Evolutionary conservation across 345 rosid species (phyloP).

Genomic region (Psidium guajava): DNA sequence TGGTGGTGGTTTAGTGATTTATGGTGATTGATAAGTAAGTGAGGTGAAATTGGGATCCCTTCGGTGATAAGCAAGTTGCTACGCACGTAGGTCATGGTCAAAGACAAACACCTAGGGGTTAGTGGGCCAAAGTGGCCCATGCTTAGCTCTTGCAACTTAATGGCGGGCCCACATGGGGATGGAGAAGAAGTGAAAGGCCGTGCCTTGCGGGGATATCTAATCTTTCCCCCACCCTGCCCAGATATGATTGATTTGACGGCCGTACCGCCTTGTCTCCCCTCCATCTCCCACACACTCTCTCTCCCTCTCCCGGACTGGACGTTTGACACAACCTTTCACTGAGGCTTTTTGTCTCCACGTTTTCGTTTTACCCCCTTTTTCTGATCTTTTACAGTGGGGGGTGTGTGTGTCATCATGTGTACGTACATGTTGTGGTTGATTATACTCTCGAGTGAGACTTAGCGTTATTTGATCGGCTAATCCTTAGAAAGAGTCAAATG

Average conservation of each 20-base stretch:
- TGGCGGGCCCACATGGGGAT: not conserved
- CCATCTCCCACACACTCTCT: constrained; percentile 3
- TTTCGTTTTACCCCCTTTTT: not conserved
- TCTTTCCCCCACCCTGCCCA: not conserved
- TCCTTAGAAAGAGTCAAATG: too few species aligned
- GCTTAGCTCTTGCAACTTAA: not conserved
- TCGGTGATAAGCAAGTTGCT: not conserved
- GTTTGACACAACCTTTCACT: constrained; percentile 9
- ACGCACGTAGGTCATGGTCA: not conserved
- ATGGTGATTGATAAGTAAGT: not conserved
- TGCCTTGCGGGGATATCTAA: not conserved
- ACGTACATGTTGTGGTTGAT: not conserved
- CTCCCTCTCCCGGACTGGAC: constrained; percentile 1
- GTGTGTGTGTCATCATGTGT: not conserved
- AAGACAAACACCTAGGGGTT: not conserved
- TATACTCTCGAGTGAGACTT: not conserved
- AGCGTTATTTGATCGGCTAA: too few species aligned
- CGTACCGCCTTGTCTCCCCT: not conserved
- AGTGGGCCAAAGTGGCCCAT: not conserved
- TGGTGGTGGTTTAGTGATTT: not conserved
- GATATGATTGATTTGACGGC: constrained; percentile 10
- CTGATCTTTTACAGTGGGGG: not conserved
- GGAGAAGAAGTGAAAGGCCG: not conserved
- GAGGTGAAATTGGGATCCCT: not conserved
- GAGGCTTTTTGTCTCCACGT: constrained; percentile 1